Conservation (phyloP, 2,329 filamentous ascomycete genomes). For the Botrytis deweyae region DNA sequence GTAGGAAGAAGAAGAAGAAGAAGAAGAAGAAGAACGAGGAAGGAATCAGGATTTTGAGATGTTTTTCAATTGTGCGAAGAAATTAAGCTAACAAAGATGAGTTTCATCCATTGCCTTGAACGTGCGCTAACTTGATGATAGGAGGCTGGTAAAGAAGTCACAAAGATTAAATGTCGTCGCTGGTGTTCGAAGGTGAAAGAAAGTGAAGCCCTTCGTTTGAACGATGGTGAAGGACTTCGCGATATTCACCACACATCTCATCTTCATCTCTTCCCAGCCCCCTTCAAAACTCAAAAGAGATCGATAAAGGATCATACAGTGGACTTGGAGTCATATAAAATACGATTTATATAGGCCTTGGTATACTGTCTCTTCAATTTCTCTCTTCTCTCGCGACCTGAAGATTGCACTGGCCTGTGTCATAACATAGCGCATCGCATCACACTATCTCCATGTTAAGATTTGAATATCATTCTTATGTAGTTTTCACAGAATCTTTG, state of each 20-base stretch:
- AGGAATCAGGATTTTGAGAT: not conserved
- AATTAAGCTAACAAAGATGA: not conserved
- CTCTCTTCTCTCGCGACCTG: not conserved
- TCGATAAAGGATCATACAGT: not conserved
- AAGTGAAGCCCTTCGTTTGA: not conserved
- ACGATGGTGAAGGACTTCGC: not conserved
- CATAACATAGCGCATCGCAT: not conserved
- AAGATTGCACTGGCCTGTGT: fast-evolving
- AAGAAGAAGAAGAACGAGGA: not conserved
- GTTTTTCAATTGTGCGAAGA: not conserved
- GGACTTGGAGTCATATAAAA: fast-evolving
- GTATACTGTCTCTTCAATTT: not conserved
- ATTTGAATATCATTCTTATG: too few relatives aligned
- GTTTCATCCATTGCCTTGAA: not conserved
- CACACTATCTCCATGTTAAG: not conserved
- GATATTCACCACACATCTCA: conserved; percentile 1
- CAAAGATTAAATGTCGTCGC: not conserved
- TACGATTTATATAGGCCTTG: not conserved
- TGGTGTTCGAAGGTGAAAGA: not conserved
- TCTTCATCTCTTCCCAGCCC: not conserved
- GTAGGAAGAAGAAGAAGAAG: not conserved
- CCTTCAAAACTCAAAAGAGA: not conserved
- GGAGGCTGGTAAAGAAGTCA: not conserved
- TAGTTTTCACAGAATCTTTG: not conserved
- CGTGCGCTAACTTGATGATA: not conserved